Conservation (phyloP, 108 stramenopile species). For the Conticribra guillardii region DNA sequence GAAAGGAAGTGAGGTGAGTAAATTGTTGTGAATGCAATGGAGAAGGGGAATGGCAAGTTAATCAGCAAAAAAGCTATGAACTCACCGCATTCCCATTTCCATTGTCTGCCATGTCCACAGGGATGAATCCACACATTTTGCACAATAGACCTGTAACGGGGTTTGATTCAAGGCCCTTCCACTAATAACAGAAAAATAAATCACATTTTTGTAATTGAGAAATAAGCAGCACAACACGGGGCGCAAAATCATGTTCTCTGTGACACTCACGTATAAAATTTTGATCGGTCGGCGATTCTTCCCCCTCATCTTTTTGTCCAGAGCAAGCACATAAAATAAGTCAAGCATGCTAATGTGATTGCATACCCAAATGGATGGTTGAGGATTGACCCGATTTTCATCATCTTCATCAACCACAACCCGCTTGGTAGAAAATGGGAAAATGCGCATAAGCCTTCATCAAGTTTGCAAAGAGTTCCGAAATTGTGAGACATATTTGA, state of each 20-base stretch:
- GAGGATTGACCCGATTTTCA: slow-evolving; percentile 34
- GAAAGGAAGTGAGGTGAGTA: too few species aligned
- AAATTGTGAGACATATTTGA: too few species aligned
- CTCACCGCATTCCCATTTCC: slow-evolving; percentile 70
- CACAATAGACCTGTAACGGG: slow-evolving; percentile 74
- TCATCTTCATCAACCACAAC: slow-evolving; percentile 47
- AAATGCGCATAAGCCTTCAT: slow-evolving; percentile 78
- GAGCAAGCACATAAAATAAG: slow-evolving; percentile 81
- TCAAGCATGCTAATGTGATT: slow-evolving; percentile 85
- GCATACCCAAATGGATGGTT: slow-evolving; percentile 85
- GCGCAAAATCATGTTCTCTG: too few species aligned
- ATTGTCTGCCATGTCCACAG: slow-evolving; percentile 87
- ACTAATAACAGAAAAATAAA: too few species aligned
- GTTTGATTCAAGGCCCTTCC: slow-evolving; percentile 87
- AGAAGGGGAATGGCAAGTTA: too few species aligned
- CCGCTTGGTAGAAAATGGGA: slow-evolving; percentile 73
- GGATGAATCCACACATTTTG: slow-evolving; percentile 85
- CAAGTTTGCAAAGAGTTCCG: too few species aligned
- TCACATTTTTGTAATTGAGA: too few species aligned
- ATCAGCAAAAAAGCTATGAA: too few species aligned
- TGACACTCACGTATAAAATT: slow-evolving; percentile 59
- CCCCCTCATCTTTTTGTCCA: slow-evolving; percentile 72
- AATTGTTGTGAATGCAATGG: too few species aligned
- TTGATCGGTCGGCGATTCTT: slow-evolving; percentile 81
- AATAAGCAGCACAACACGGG: too few species aligned